Evolutionary conservation across 129 eudicot genomes (phyloP).

Genomic region (Flaveria robusta): DNA sequence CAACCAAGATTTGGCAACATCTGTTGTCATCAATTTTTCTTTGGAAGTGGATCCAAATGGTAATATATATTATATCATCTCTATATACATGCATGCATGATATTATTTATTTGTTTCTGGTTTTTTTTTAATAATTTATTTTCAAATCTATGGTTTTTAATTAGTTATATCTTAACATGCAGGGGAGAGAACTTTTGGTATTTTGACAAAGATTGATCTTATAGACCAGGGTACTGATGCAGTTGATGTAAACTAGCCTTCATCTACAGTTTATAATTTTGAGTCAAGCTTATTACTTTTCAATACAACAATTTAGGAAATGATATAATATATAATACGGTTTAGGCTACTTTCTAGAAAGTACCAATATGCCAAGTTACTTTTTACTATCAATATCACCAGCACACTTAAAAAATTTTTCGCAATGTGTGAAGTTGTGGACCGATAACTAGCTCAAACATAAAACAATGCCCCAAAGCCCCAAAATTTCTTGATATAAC

Average conservation of each 20-base stretch:
- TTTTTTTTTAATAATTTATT: background rate
- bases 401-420: background rate
- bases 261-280: background rate
- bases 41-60: constrained; percentile 99
- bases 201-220: constrained; percentile 91
- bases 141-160: background rate
- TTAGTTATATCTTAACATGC: constrained; percentile 27
- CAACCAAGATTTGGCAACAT: constrained; percentile 97
- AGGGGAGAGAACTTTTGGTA: constrained; percentile 99
- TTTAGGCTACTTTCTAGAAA: background rate
- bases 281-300: constrained; percentile 8
- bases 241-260: constrained; percentile 67
- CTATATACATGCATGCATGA: background rate
- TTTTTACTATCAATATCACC: background rate
- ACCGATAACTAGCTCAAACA: background rate
- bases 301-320: background rate
- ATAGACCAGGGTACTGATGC: constrained; percentile 99
- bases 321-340: background rate
- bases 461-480: background rate
- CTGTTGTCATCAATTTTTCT: constrained; percentile 89
- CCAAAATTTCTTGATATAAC: too few species aligned
- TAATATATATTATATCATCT: constrained; percentile 27
- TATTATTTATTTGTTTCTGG: constrained; percentile 9
- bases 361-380: background rate
- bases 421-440: background rate